Conservation (phyloP, 768 basidiomycete species). For the Tylopilus balloui region DNA sequence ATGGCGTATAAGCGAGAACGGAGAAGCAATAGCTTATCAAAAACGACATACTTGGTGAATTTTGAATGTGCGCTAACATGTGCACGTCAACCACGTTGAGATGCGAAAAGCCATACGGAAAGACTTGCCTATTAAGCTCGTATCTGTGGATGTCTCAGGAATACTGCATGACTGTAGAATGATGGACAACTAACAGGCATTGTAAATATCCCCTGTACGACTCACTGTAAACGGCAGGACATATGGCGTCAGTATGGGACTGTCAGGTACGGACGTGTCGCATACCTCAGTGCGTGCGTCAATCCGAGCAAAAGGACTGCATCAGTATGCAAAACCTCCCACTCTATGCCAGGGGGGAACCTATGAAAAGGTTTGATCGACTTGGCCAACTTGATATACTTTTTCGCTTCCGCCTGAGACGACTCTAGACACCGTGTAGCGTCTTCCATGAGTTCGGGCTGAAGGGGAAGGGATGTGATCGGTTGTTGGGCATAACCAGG, state of each 20-base stretch:
- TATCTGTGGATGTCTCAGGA: constrained; percentile 31
- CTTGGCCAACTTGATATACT: constrained; percentile 40
- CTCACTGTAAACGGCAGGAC: constrained; percentile 53
- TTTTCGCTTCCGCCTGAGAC: constrained; percentile 60
- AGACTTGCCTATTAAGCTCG: constrained; percentile 50
- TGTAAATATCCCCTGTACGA: constrained; percentile 76
- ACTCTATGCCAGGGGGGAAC: constrained; percentile 65
- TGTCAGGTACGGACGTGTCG: not conserved
- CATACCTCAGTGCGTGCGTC: constrained; percentile 65
- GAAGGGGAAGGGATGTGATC: not conserved
- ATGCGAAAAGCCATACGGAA: not conserved
- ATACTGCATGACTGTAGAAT: not conserved
- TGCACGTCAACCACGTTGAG: constrained; percentile 20
- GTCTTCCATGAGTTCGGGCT: constrained; percentile 61
- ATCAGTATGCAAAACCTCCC: constrained; percentile 74
- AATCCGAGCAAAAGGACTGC: constrained; percentile 66
- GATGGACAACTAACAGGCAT: constrained; percentile 51
- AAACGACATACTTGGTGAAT: constrained; percentile 54
- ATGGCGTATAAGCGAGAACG: not conserved
- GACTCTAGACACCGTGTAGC: constrained; percentile 51
- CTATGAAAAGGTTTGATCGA: constrained; percentile 31
- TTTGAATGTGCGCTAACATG: constrained; percentile 57
- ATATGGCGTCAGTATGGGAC: constrained; percentile 3
- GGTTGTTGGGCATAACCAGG: not conserved
- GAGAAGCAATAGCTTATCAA: not conserved